These are phyloP conservation scores for Phytophthora pseudosyringae DNA, from an alignment of 352 stramenopile species.

Conservation along the genomic window DNA sequence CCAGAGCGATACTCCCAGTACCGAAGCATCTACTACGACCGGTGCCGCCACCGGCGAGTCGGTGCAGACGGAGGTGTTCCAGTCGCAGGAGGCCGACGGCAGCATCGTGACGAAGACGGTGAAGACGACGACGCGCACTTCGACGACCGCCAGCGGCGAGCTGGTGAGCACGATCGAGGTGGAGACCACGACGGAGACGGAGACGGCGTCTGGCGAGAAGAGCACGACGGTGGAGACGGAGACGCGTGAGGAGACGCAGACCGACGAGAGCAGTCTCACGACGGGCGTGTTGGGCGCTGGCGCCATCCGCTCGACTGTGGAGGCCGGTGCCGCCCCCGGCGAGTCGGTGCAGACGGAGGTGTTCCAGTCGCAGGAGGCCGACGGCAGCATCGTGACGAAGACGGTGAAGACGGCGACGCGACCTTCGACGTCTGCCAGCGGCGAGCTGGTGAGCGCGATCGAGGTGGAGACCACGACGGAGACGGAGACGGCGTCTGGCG, in stretches of 20 bases:
- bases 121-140: slow-evolving; percentile 13
- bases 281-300: slow-evolving; percentile 7
- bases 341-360: slow-evolving; percentile 26
- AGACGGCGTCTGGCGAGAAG: slow-evolving; percentile 23
- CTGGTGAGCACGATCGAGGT: slow-evolving; percentile 20
- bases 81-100: slow-evolving; percentile 21
- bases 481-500: slow-evolving; percentile 12
- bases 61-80: slow-evolving; percentile 30
- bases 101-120: slow-evolving; percentile 27
- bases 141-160: slow-evolving; percentile 17
- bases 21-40: not conserved
- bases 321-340: slow-evolving; percentile 12
- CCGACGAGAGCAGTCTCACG: slow-evolving; percentile 17
- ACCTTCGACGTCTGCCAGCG: slow-evolving; percentile 12
- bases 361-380: slow-evolving; percentile 19
- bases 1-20: not conserved
- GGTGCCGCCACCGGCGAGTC: slow-evolving; percentile 9
- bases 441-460: slow-evolving; percentile 20
- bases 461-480: slow-evolving; percentile 21
- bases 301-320: slow-evolving; percentile 10
- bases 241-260: slow-evolving; percentile 24
- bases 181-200: slow-evolving; percentile 27
- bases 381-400: slow-evolving; percentile 26
- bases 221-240: slow-evolving; percentile 29
- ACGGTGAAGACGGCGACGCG: slow-evolving; percentile 16